These are phyloP conservation scores for Cladophialophora immunda DNA, from an alignment of 2,329 filamentous ascomycete species.

Conservation along the genomic window DNA sequence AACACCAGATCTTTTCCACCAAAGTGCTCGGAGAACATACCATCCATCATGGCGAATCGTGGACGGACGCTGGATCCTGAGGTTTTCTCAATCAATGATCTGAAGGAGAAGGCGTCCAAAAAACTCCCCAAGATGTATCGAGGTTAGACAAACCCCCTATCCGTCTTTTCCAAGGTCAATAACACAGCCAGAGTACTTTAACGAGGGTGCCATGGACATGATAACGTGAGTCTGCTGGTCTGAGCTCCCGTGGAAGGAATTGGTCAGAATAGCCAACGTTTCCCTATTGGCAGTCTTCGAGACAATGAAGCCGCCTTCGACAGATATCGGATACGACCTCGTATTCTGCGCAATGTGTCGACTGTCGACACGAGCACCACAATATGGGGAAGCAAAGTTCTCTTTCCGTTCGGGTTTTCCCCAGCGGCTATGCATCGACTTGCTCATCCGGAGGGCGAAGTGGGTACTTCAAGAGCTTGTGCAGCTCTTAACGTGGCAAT, in stretches of 20 bases:
- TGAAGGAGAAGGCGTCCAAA: constrained; percentile 32
- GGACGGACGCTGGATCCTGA: constrained; percentile 44
- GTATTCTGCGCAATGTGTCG: constrained; percentile 50
- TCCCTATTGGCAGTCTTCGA: constrained; percentile 43
- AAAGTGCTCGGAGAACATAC: not conserved
- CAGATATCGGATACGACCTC: constrained; percentile 56
- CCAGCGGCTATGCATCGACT: constrained; percentile 64
- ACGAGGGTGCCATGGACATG: constrained; percentile 65
- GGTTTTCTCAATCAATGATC: constrained; percentile 40
- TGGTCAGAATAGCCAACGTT: constrained; percentile 7
- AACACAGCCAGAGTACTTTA: constrained; percentile 60
- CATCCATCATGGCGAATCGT: constrained; percentile 45
- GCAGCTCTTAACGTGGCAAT: constrained; percentile 55
- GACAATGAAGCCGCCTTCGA: constrained; percentile 65
- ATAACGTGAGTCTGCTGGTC: constrained; percentile 50
- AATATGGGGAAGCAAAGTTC: constrained; percentile 55
- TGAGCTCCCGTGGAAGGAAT: constrained; percentile 34
- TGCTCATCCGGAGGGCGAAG: constrained; percentile 62
- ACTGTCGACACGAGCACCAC: constrained; percentile 51
- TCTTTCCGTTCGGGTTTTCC: constrained; percentile 63
- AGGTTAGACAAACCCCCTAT: constrained; percentile 8
- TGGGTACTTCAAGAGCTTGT: constrained; percentile 59
- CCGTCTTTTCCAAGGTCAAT: not conserved
- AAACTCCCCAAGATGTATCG: constrained; percentile 32
- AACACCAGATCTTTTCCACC: not conserved